phyloP scores from a whole-genome alignment of 1,284 basidiomycete species.

The Tetrapyrgos nigripes region DNA sequence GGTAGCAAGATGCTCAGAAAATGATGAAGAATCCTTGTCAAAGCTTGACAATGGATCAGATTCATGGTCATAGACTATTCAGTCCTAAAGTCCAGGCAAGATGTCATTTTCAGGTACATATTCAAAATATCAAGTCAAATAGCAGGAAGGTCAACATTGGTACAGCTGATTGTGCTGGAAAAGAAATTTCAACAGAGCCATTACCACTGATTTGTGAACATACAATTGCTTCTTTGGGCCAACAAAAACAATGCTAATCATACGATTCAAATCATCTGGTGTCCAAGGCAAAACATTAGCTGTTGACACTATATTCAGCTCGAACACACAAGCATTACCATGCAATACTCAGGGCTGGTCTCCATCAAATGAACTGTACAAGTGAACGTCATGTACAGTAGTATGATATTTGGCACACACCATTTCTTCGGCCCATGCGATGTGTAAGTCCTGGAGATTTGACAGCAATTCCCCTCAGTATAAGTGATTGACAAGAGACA shows the following conservation, averaged over 20 bases:
- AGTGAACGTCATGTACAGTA: constrained; percentile 20
- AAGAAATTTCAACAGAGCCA: constrained; percentile 19
- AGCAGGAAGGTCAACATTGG: constrained; percentile 22
- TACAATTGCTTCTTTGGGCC: constrained; percentile 25
- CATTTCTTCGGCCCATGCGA: constrained; percentile 26
- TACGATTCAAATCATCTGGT: constrained; percentile 27
- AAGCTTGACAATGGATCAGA: constrained; percentile 15
- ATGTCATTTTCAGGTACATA: constrained; percentile 21
- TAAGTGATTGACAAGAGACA: constrained; percentile 22
- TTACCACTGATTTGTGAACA: constrained; percentile 1
- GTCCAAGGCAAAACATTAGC: constrained; percentile 25
- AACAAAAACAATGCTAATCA: constrained; percentile 30
- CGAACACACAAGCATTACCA: constrained; percentile 6
- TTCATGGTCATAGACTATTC: constrained; percentile 16
- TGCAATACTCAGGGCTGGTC: constrained; percentile 15
- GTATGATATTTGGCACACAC: constrained; percentile 22
- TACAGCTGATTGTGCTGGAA: constrained; percentile 30
- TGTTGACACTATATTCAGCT: constrained; percentile 30
- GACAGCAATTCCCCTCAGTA: constrained; percentile 20
- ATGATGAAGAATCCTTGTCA: constrained; percentile 25
- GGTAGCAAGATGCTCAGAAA: constrained; percentile 22
- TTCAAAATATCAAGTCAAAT: constrained; percentile 18
- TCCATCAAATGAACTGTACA: too few species aligned
- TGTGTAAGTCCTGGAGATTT: constrained; percentile 18
- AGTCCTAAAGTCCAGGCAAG: constrained; percentile 22